Percentiles rank a stretch among this genome's conserved stretches.
phyloP scores from a whole-genome alignment of 495 filamentous ascomycete genomes.

The Daldinia bambusicola region DNA sequence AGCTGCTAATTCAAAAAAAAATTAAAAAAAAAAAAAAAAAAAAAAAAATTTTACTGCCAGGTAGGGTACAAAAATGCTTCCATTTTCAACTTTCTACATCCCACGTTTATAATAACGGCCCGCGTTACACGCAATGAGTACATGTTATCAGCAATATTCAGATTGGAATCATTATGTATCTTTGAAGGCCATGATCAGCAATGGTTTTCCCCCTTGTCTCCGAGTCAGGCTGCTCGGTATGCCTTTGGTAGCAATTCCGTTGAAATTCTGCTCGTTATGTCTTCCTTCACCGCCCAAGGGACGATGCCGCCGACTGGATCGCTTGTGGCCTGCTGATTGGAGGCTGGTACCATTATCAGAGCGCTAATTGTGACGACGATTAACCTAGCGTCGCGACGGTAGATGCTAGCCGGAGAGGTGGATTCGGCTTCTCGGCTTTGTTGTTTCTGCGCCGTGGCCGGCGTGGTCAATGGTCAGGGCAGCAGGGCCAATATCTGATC shows the following conservation, averaged over 20 bases:
- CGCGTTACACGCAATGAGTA: conserved; percentile 31
- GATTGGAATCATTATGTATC: neutral
- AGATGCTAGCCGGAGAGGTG: conserved; percentile 33
- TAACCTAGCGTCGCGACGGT: conserved; percentile 35
- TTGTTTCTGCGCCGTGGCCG: conserved; percentile 12
- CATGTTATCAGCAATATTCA: conserved; percentile 8
- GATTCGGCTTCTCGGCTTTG: conserved; percentile 24
- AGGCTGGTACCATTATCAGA: conserved; percentile 25
- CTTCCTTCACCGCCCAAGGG: conserved; percentile 36
- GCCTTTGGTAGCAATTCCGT: conserved; percentile 24
- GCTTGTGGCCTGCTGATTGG: conserved; percentile 31
- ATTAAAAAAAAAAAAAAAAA: no score
- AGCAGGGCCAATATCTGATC: conserved; percentile 8
- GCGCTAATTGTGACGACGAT: conserved; percentile 39
- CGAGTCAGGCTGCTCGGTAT: conserved; percentile 30
- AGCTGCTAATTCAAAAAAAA: neutral
- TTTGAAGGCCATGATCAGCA: conserved; percentile 35
- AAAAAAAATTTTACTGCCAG: no score
- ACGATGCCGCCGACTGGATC: conserved; percentile 24
- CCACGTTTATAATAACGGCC: neutral
- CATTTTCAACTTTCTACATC: neutral
- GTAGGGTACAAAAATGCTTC: conserved; percentile 9
- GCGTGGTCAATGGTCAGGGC: neutral
- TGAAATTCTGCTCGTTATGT: conserved; percentile 19
- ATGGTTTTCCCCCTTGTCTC: conserved; percentile 20